Percentiles rank a stretch among this genome's conserved stretches.
These are phyloP conservation scores for Daldinia loculata DNA, from an alignment of 495 filamentous ascomycete species.

Conservation along the genomic window DNA sequence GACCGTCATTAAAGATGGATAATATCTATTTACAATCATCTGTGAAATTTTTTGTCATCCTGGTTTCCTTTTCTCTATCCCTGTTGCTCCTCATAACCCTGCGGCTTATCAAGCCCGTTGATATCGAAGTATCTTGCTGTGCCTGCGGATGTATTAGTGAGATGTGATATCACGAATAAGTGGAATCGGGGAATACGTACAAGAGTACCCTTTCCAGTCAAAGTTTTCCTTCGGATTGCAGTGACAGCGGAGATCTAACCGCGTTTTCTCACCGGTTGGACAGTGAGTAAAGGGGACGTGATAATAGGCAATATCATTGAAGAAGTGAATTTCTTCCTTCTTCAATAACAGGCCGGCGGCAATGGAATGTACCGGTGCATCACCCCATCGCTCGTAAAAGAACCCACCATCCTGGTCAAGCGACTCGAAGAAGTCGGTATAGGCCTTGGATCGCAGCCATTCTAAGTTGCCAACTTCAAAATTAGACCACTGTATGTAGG, in stretches of 20 bases:
- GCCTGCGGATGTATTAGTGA: conserved; percentile 54
- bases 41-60: conserved; percentile 5
- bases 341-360: conserved; percentile 83
- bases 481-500: conserved; percentile 77
- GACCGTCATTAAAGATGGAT: conserved; percentile 36
- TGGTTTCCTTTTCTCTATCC: conserved; percentile 53
- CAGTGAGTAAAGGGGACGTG: conserved; percentile 99
- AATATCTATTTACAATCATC: conserved; percentile 36
- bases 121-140: conserved; percentile 85
- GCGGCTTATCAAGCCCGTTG: conserved; percentile 79
- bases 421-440: conserved; percentile 80
- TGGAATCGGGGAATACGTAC: conserved; percentile 61
- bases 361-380: conserved; percentile 94
- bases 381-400: conserved; percentile 94
- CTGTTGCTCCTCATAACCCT: conserved; percentile 77
- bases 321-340: conserved; percentile 97
- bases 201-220: conserved; percentile 98
- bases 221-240: conserved; percentile 98
- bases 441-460: conserved; percentile 82
- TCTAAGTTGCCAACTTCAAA: conserved; percentile 88
- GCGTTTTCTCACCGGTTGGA: conserved; percentile 82
- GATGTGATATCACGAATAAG: background rate
- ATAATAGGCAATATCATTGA: conserved; percentile 98
- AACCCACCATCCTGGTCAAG: conserved; percentile 87
- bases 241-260: conserved; percentile 84